Base-by-base conservation (phyloP, 73 alveolate genomes). In the Tetrahymena borealis region DNA sequence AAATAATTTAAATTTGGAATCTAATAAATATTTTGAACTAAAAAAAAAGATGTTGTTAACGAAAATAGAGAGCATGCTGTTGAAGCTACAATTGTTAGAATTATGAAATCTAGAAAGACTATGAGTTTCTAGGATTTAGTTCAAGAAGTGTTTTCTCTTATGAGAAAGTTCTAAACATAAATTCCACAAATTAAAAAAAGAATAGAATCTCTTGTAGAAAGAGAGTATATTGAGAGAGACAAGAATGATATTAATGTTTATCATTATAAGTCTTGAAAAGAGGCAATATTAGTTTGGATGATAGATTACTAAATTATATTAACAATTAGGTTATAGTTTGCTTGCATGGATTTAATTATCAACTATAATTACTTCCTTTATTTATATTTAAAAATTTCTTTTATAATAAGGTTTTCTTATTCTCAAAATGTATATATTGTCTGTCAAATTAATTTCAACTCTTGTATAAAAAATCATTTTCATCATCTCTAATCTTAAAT, bases 31-130 rank as follows among this genome's bases (percentile, higher is more conserved):
- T 90, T 31, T 93, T 94, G 38, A 35, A 31, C 37, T 77, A 91
- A 24, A 95, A 95, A 91, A 97, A 95, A 31, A 85, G 96, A 96
- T 33, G 93, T 91, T 13, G 95, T 96, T 0, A 97, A 96, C 24
- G 97, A 95, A 20, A 97, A 96, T 41, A 93, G 98, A 40, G 94
- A 94, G 40, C 98, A 96, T 78, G 90, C 95, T 95, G 94, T 96
- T 38, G 98, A 96, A 90, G 98, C 98, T 20, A 42, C 97, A 4
- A 94, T 96, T 33, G 98, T 96, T 3, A 96, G 95, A 78, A 94
- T 96, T 31, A 95, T 96, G 98, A 96, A 96, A 78, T 91, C 97
- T 7, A 95, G 98, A 92, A 95, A 94, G 78, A 94, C 90, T 38
- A 94, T 95, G 40, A 97, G 92, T 38, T 97, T 94, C 42, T 79